These are phyloP conservation scores for Paratinospora sagittata DNA, from an alignment of 164 flowering plant species.

Conservation along the genomic window DNA sequence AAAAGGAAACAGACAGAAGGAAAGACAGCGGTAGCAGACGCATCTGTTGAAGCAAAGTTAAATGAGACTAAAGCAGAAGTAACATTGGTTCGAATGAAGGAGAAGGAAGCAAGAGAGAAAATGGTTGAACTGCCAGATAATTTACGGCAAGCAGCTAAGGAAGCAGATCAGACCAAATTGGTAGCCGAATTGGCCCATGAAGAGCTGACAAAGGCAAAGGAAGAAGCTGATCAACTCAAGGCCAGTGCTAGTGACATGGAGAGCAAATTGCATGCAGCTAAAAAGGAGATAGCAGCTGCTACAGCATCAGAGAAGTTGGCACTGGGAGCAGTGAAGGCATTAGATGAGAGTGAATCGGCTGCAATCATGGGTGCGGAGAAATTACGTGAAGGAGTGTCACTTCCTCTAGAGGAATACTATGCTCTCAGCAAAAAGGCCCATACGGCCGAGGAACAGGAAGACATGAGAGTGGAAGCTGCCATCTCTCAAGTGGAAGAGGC, in stretches of 20 bases:
- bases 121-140: slow-evolving; percentile 68
- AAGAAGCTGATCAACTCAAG: slow-evolving; percentile 72
- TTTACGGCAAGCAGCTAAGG: slow-evolving; percentile 65
- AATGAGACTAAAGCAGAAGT: slow-evolving; percentile 49
- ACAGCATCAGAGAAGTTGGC: slow-evolving; percentile 79
- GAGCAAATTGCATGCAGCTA: slow-evolving; percentile 62
- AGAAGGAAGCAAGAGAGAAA: slow-evolving; percentile 64
- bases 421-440: slow-evolving; percentile 67
- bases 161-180: slow-evolving; percentile 65
- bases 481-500: slow-evolving; percentile 60
- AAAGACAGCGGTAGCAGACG: slow-evolving; percentile 65
- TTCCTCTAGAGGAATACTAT: slow-evolving; percentile 71
- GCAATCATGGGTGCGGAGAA: slow-evolving; percentile 26
- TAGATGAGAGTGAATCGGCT: slow-evolving; percentile 69
- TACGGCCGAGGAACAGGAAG: slow-evolving; percentile 79
- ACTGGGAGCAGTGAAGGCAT: slow-evolving; percentile 69
- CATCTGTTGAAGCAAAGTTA: slow-evolving; percentile 81
- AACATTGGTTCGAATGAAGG: slow-evolving; percentile 49
- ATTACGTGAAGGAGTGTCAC: slow-evolving; percentile 45
- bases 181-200: slow-evolving; percentile 44
- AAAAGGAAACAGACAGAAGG: slow-evolving; percentile 70
- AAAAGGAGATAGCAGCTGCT: slow-evolving; percentile 85
- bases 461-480: slow-evolving; percentile 55
- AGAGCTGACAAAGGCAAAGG: slow-evolving; percentile 57
- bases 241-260: slow-evolving; percentile 59